phyloP scores from a whole-genome alignment of 352 stramenopile species.

The Albugo candida region DNA sequence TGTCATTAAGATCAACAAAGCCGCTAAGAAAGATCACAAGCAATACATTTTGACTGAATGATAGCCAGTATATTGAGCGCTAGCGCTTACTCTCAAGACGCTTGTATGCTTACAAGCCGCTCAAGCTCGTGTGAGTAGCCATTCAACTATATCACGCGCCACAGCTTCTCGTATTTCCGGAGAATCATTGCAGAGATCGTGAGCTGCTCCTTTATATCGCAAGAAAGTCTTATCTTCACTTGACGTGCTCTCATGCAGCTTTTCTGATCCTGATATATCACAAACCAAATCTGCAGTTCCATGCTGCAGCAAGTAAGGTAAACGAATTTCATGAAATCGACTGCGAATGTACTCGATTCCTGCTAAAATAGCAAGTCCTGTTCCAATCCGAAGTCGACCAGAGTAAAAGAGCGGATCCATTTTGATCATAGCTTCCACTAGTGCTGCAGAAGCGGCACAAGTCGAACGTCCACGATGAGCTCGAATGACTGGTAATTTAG shows the following conservation, averaged over 20 bases:
- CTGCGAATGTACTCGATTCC: slow-evolving; percentile 30
- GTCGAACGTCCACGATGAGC: slow-evolving; percentile 42
- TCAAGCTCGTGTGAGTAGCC: slow-evolving; percentile 26
- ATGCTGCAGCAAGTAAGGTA: slow-evolving; percentile 61
- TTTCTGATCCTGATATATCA: slow-evolving; percentile 40
- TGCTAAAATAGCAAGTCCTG: slow-evolving; percentile 43
- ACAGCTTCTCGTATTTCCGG: slow-evolving; percentile 33
- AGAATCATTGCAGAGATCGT: slow-evolving; percentile 63
- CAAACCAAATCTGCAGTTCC: slow-evolving; percentile 45
- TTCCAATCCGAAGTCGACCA: slow-evolving; percentile 49
- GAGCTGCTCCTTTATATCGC: slow-evolving; percentile 26
- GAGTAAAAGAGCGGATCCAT: slow-evolving; percentile 55
- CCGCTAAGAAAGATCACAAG: no score
- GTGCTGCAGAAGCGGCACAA: slow-evolving; percentile 28
- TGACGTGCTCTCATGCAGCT: slow-evolving; percentile 25
- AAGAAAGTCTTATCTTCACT: slow-evolving; percentile 58
- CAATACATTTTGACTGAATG: no score
- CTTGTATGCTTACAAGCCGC: neutral
- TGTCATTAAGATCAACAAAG: no score
- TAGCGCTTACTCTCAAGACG: no score
- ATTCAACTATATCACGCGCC: slow-evolving; percentile 47
- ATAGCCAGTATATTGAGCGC: no score
- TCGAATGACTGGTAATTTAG: slow-evolving; percentile 39
- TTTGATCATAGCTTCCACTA: slow-evolving; percentile 30
- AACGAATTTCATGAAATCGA: slow-evolving; percentile 35